A percentile compares a stretch with the other conserved stretches of the same genome.
Conservation (phyloP, 441 rosid species). For the Aquilaria agallochum region DNA sequence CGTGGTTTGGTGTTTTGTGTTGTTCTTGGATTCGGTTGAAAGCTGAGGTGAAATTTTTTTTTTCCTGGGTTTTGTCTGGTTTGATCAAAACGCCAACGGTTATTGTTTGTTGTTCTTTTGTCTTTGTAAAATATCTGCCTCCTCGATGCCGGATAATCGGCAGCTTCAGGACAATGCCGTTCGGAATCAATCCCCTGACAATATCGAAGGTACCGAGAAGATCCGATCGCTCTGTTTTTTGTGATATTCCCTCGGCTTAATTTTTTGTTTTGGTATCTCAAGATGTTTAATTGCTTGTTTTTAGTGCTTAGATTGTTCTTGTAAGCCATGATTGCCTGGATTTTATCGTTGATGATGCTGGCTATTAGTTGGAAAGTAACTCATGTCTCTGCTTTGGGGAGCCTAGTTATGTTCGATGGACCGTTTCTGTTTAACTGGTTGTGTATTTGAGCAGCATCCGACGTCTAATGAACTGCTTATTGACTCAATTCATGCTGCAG, state of each 20-base stretch:
- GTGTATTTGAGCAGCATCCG: too few relatives aligned
- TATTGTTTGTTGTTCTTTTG: background rate
- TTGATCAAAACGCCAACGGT: constrained; percentile 9
- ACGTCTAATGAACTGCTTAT: too few relatives aligned
- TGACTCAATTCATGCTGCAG: constrained; percentile 18
- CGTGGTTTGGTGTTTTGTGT: background rate
- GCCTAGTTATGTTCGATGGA: too few relatives aligned
- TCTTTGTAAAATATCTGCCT: constrained; percentile 16
- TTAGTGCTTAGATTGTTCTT: constrained; percentile 6
- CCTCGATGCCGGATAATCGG: constrained; percentile 62
- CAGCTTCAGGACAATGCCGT: constrained; percentile 49
- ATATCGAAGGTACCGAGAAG: constrained; percentile 47
- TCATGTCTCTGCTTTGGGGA: too few relatives aligned
- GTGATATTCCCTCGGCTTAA: too few relatives aligned
- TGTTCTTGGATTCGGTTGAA: background rate
- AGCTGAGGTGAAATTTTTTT: background rate
- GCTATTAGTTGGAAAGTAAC: constrained; percentile 8
- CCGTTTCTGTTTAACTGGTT: too few relatives aligned
- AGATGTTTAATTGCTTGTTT: too few relatives aligned
- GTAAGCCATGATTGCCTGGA: constrained; percentile 6
- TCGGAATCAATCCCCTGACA: constrained; percentile 52
- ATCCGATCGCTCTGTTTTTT: constrained; percentile 15
- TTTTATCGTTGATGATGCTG: constrained; percentile 10
- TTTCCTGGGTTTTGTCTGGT: constrained; percentile 14
- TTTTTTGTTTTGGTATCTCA: too few relatives aligned